Conservation (phyloP, 352 stramenopile species). For the Globisporangium abappressorium region DNA sequence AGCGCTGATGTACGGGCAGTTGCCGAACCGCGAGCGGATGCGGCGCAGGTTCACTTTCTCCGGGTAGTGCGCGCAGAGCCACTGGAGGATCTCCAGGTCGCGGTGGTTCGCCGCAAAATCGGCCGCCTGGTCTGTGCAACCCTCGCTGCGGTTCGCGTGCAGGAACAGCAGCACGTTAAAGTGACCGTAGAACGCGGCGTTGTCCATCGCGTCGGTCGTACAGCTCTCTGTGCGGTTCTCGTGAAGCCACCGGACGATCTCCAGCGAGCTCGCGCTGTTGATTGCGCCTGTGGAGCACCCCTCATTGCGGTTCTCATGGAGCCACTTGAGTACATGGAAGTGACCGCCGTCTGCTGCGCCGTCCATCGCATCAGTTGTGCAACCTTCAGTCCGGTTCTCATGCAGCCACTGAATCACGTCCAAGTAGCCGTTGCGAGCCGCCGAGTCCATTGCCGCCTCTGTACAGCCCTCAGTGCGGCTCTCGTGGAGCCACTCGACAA, state of each 20-base stretch:
- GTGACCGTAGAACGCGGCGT: slow-evolving; percentile 27
- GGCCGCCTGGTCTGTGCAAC: slow-evolving; percentile 21
- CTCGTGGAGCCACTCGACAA: slow-evolving; percentile 56
- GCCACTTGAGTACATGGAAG: slow-evolving; percentile 20
- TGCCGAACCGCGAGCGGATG: slow-evolving; percentile 12
- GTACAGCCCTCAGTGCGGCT: slow-evolving; percentile 26
- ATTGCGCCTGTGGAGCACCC: slow-evolving; percentile 19
- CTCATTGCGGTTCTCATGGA: slow-evolving; percentile 20
- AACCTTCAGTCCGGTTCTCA: slow-evolving; percentile 3
- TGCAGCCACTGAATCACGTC: slow-evolving; percentile 13
- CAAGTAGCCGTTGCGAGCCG: slow-evolving; percentile 10
- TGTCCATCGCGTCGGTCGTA: slow-evolving; percentile 28
- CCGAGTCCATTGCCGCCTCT: slow-evolving; percentile 16
- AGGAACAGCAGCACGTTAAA: slow-evolving; percentile 27
- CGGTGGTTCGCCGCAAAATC: slow-evolving; percentile 21
- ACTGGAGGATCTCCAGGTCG: slow-evolving; percentile 21
- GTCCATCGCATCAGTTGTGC: slow-evolving; percentile 22
- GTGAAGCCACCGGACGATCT: slow-evolving; percentile 21
- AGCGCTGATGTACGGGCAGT: slow-evolving; percentile 2
- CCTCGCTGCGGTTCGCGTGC: slow-evolving; percentile 17
- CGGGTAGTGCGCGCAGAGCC: slow-evolving; percentile 16
- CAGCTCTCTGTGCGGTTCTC: slow-evolving; percentile 19
- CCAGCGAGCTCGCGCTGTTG: slow-evolving; percentile 19
- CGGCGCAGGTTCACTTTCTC: slow-evolving; percentile 16
- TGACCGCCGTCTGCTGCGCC: slow-evolving; percentile 21